These are phyloP conservation scores for Amanita brunnescens DNA, from an alignment of 768 basidiomycete species.

Conservation along the genomic window DNA sequence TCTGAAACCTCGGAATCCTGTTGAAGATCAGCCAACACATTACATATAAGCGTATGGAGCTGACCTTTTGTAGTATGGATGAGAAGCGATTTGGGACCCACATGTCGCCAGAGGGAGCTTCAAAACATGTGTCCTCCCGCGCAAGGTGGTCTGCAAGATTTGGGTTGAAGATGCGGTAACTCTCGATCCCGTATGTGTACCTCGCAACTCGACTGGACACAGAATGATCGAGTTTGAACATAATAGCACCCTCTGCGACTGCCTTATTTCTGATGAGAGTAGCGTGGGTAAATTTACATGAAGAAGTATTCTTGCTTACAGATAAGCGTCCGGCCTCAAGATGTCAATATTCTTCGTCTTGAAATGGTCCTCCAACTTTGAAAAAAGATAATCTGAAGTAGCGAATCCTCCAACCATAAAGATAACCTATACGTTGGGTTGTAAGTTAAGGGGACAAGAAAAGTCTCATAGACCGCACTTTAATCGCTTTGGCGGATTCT, in stretches of 20 bases:
- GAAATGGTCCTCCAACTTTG: slow-evolving; percentile 28
- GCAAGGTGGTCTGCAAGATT: slow-evolving; percentile 8
- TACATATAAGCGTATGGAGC: too few relatives aligned
- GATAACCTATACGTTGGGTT: slow-evolving; percentile 18
- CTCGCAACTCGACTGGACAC: slow-evolving; percentile 11
- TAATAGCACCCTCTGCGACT: slow-evolving; percentile 3
- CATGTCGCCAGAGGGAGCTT: background rate
- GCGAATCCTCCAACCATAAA: slow-evolving; percentile 44
- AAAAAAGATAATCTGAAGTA: slow-evolving; percentile 16
- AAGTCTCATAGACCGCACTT: background rate
- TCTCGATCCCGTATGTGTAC: slow-evolving; percentile 11
- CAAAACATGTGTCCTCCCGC: background rate
- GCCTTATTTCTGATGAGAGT: slow-evolving; percentile 16
- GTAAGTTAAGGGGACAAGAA: background rate
- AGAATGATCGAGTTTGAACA: slow-evolving; percentile 16
- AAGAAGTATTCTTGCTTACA: slow-evolving; percentile 26
- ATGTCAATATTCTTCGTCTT: slow-evolving; percentile 24
- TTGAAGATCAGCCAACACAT: background rate
- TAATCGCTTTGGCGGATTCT: background rate
- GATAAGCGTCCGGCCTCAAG: slow-evolving; percentile 34
- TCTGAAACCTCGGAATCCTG: slow-evolving; percentile 18
- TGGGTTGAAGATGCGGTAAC: slow-evolving; percentile 5
- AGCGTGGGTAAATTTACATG: background rate
- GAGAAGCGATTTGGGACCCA: slow-evolving; percentile 8
- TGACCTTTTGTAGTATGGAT: slow-evolving; percentile 8